A percentile compares a stretch with the other conserved stretches of the same genome.
phyloP scores from a whole-genome alignment of 805 yeast species.

The Brettanomyces sp. region DNA sequence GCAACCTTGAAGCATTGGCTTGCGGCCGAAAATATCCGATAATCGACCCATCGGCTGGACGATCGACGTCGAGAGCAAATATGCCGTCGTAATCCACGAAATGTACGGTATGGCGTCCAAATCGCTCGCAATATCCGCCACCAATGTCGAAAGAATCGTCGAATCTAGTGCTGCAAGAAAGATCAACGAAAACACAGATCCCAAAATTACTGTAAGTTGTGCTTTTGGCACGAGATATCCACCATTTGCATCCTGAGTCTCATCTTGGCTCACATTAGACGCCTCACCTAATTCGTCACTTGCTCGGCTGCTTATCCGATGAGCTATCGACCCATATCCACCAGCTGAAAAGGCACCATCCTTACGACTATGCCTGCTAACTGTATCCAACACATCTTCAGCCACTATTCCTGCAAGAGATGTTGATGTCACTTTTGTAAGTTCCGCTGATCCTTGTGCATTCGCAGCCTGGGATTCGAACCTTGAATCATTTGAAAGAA shows the following conservation, averaged over 20 bases:
- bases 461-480: not conserved
- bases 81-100: constrained; percentile 69
- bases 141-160: constrained; percentile 57
- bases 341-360: constrained; percentile 3
- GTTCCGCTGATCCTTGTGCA: not conserved
- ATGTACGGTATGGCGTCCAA: constrained; percentile 52
- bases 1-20: constrained; percentile 41
- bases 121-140: constrained; percentile 61
- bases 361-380: constrained; percentile 5
- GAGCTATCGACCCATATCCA: constrained; percentile 4
- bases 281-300: not conserved
- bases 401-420: constrained; percentile 21
- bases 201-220: constrained; percentile 26
- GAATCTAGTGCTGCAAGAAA: constrained; percentile 60
- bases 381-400: constrained; percentile 18
- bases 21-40: constrained; percentile 66
- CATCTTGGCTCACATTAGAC: not conserved
- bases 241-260: not conserved
- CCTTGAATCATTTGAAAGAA: not conserved
- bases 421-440: constrained; percentile 16
- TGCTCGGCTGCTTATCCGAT: not conserved
- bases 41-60: constrained; percentile 69
- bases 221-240: constrained; percentile 21
- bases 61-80: constrained; percentile 58
- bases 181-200: constrained; percentile 36